These are phyloP conservation scores for Setaria italica DNA, from an alignment of 202 grass and related monocot genomes.

Conservation along the genomic window DNA sequence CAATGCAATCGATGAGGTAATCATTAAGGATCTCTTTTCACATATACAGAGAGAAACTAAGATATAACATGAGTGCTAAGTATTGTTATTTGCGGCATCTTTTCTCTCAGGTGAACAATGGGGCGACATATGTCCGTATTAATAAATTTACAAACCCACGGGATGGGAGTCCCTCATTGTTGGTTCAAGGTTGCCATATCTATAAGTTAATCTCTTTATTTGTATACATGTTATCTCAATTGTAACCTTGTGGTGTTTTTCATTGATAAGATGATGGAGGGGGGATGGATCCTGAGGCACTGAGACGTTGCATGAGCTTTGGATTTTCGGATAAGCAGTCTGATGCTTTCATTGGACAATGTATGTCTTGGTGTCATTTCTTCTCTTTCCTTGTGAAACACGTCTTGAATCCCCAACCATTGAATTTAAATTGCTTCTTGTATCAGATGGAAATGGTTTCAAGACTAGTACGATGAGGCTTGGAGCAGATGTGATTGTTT, in stretches of 20 bases:
- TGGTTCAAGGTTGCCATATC: slow-evolving; percentile 84
- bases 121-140: slow-evolving; percentile 79
- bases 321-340: slow-evolving; percentile 98
- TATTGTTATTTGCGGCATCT: slow-evolving; percentile 47
- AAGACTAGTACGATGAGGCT: slow-evolving; percentile 99
- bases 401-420: slow-evolving; percentile 39
- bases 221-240: not conserved
- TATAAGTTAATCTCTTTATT: slow-evolving; percentile 19
- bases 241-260: slow-evolving; percentile 31
- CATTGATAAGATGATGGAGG: slow-evolving; percentile 86
- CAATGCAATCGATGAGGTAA: slow-evolving; percentile 98
- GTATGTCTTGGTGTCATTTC: slow-evolving; percentile 49
- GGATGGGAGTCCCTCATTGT: slow-evolving; percentile 64
- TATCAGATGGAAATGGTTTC: slow-evolving; percentile 99
- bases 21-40: slow-evolving; percentile 11
- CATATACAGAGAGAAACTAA: slow-evolving; percentile 28
- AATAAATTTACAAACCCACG: slow-evolving; percentile 75
- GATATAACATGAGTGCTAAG: slow-evolving; percentile 27
- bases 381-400: slow-evolving; percentile 46
- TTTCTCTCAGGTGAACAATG: slow-evolving; percentile 76
- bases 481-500: slow-evolving; percentile 96
- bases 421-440: slow-evolving; percentile 51
- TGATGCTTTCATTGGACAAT: slow-evolving; percentile 92
- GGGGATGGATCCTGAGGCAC: slow-evolving; percentile 84
- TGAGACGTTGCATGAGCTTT: slow-evolving; percentile 94